Evolutionary conservation across 768 basidiomycete genomes (phyloP).

Genomic region (Suillus brevipes): DNA sequence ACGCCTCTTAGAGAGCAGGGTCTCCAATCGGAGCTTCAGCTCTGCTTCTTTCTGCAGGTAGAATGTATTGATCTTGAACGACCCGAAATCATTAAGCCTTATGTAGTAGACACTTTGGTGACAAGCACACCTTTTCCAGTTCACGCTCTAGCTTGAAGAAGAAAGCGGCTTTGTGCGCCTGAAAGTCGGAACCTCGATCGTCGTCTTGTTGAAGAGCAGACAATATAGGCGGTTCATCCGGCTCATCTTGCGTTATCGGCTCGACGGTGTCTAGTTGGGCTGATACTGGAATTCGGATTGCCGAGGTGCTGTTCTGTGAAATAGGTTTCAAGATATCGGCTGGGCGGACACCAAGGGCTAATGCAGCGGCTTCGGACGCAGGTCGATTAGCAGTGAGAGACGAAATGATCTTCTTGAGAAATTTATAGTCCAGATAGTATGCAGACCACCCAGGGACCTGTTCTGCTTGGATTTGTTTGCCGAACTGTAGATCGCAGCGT

Average conservation of each 20-base stretch:
- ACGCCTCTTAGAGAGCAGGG: constrained; percentile 89
- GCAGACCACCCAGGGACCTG: constrained; percentile 96
- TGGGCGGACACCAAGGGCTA: constrained; percentile 81
- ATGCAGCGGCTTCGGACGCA: constrained; percentile 84
- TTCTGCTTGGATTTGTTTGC: constrained; percentile 94
- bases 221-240: constrained; percentile 57
- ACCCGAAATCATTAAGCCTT: constrained; percentile 7
- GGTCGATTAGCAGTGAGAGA: constrained; percentile 89
- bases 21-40: constrained; percentile 87
- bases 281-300: constrained; percentile 27
- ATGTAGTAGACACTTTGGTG: constrained; percentile 5
- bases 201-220: constrained; percentile 63
- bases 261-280: constrained; percentile 24
- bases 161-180: constrained; percentile 95
- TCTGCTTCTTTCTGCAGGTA: constrained; percentile 98
- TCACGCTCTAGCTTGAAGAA: constrained; percentile 99
- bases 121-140: constrained; percentile 79
- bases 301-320: constrained; percentile 30
- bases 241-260: constrained; percentile 37
- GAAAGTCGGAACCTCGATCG: constrained; percentile 81
- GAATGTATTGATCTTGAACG: constrained; percentile 88
- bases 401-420: constrained; percentile 97
- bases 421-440: constrained; percentile 98
- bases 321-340: constrained; percentile 44
- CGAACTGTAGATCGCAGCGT: constrained; percentile 63